Base-by-base conservation (phyloP, 768 basidiomycete species). In the Suillus brevipes region DNA sequence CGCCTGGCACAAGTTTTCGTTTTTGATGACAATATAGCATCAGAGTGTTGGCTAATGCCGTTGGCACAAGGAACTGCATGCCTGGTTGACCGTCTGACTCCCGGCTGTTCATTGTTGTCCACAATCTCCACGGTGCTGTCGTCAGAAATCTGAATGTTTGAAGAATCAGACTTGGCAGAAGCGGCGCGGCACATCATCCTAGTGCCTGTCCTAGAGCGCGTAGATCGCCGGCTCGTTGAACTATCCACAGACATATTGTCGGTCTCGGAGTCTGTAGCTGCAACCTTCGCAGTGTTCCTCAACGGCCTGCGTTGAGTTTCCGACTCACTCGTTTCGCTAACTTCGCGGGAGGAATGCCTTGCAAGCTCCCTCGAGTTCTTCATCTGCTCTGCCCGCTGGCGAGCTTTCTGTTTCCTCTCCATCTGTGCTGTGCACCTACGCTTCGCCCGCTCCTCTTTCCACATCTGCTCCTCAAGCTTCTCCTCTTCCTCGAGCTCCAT, bases 401-500 rank as follows among this genome's bases (percentile, higher is more conserved):
- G 5, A 5, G 75, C 72, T 64, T 71, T 74, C 63, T 65, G 68
- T 49, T 69, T 65, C 28, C 64, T 68, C 25, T 23, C 65, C 34
- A 67, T 68, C 37, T 65, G 63, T 3, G 70, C 72, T 53, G 45
- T 63, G 55, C 66, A 67, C 1, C 72, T 72, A 16, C 69, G 69
- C n/a, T 72, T 74, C 2, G 67, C 72, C 0, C 62, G 69, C 28
- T 68, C 68, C 50, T 71, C 69, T 34, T 72, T 66, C 60, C 71
- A 55, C 67, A 75, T 73, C 8, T 68, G 68, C 8, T 70, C 69
- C 38, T 80, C 80, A 7, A 75, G 64, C 4, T 66, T 72, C 60
- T 82, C 83, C 68, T 82, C 81, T 31, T 78, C 77, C 34, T 77
- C 79, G 1, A 82, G 71, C 62, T 83, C 78, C 67, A 75, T 79